Conservation (phyloP, 768 basidiomycete species). For the Leccinum boreale region DNA sequence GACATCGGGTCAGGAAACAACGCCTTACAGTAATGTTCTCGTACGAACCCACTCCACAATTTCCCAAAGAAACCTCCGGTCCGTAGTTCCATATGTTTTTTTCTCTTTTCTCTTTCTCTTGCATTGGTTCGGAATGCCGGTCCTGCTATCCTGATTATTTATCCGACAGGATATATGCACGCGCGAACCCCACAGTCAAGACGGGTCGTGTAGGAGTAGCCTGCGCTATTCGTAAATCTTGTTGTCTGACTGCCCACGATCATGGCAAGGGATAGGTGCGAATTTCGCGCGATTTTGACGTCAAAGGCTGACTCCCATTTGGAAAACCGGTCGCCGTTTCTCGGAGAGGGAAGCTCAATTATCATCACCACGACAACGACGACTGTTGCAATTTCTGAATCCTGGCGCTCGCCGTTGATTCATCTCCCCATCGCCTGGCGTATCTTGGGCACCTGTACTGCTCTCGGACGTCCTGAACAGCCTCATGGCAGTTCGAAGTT, state of each 20-base stretch:
- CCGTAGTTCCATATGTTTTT: neutral
- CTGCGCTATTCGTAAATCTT: neutral
- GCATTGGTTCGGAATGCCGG: constrained; percentile 5
- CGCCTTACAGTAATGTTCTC: neutral
- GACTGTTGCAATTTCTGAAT: neutral
- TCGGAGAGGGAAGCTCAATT: neutral
- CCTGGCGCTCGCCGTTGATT: neutral
- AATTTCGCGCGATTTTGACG: neutral
- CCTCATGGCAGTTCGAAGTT: neutral
- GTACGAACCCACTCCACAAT: neutral
- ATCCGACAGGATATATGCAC: neutral
- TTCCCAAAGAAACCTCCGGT: neutral
- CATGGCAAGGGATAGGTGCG: neutral
- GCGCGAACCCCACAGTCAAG: constrained; percentile 5
- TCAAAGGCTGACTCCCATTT: constrained; percentile 1
- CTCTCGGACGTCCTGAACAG: neutral
- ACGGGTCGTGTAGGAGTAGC: neutral
- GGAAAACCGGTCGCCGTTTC: constrained; percentile 1
- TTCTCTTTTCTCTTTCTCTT: neutral
- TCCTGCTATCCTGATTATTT: neutral
- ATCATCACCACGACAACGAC: neutral
- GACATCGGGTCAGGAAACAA: neutral
- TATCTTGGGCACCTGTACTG: neutral
- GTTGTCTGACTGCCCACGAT: neutral
- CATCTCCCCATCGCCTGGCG: neutral